phyloP scores from a whole-genome alignment of 768 basidiomycete genomes.

The Suillus subluteus region DNA sequence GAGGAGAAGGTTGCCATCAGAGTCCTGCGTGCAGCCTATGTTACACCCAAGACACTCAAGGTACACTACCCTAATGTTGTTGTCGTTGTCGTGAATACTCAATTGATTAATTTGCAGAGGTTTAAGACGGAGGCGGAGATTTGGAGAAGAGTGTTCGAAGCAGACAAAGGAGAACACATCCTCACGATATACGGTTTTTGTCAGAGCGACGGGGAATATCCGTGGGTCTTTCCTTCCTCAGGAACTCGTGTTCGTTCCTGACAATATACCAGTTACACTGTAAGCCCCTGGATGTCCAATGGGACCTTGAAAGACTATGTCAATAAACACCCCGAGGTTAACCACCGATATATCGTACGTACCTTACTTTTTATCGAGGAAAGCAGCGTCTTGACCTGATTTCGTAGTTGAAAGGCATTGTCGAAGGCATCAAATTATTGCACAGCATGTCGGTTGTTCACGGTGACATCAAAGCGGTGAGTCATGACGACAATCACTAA shows the following conservation, averaged over 20 bases:
- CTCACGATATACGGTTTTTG: constrained; percentile 63
- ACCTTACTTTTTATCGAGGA: neutral
- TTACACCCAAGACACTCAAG: constrained; percentile 47
- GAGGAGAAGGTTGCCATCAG: constrained; percentile 62
- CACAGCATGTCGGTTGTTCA: constrained; percentile 61
- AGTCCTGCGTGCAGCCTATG: constrained; percentile 53
- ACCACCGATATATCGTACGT: constrained; percentile 47
- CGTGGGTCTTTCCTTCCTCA: constrained; percentile 36
- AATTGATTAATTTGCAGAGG: constrained; percentile 35
- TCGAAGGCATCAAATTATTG: constrained; percentile 49
- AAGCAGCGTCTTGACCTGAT: constrained; percentile 5
- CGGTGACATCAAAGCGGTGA: constrained; percentile 56
- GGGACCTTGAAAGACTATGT: constrained; percentile 54
- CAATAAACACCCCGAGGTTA: constrained; percentile 41
- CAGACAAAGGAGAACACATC: constrained; percentile 53
- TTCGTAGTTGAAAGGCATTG: constrained; percentile 48
- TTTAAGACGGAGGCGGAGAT: constrained; percentile 57
- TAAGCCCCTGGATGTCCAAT: constrained; percentile 60
- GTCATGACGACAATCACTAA: constrained; percentile 9
- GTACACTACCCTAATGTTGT: constrained; percentile 26
- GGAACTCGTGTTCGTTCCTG: neutral
- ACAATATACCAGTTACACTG: constrained; percentile 48
- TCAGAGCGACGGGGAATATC: constrained; percentile 57
- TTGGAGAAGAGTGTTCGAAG: constrained; percentile 57
- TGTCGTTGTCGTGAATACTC: constrained; percentile 3